phyloP scores from a whole-genome alignment of 2,329 filamentous ascomycete species.

The Botryotinia convoluta region DNA sequence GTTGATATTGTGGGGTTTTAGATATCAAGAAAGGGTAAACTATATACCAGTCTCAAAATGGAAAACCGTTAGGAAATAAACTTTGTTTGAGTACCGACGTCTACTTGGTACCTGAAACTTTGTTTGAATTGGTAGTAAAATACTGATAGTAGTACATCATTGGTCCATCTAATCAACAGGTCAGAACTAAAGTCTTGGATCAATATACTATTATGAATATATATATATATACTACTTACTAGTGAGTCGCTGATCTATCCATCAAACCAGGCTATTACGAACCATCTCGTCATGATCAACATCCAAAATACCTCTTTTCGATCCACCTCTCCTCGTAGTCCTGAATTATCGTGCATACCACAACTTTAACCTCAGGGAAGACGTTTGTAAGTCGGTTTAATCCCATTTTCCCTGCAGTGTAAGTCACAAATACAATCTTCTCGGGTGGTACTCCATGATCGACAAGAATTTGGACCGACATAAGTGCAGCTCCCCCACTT shows the following conservation, averaged over 20 bases:
- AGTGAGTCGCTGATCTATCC: neutral
- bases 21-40: neutral
- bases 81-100: neutral
- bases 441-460: slow-evolving; percentile 87
- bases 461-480: slow-evolving; percentile 94
- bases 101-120: neutral
- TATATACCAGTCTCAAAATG: neutral
- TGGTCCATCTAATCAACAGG: neutral
- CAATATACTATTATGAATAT: neutral
- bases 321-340: slow-evolving; percentile 88
- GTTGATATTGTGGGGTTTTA: neutral
- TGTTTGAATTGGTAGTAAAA: neutral
- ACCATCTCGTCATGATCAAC: slow-evolving; percentile 46
- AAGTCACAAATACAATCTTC: slow-evolving; percentile 88
- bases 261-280: neutral
- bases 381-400: slow-evolving; percentile 83
- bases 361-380: slow-evolving; percentile 82
- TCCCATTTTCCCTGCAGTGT: slow-evolving; percentile 80
- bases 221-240: neutral
- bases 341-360: slow-evolving; percentile 77
- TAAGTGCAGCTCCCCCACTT: slow-evolving; percentile 78
- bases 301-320: slow-evolving; percentile 87
- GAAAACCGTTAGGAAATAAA: neutral
- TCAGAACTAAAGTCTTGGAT: neutral
- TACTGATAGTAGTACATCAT: neutral